These are phyloP conservation scores for Pythium phragmitis DNA, from an alignment of 352 stramenopile genomes.

Conservation along the genomic window DNA sequence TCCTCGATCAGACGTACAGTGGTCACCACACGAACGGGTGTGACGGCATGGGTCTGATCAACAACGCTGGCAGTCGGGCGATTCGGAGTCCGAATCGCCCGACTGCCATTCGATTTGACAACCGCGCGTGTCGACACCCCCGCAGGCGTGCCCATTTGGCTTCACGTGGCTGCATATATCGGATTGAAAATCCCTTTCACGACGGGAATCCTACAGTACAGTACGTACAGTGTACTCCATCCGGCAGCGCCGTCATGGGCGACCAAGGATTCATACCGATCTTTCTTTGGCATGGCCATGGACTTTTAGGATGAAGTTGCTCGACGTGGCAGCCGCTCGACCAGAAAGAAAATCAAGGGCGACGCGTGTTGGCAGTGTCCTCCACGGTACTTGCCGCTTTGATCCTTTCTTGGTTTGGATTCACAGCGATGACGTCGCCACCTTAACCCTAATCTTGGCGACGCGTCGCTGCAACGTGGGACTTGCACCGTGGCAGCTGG, in stretches of 20 bases:
- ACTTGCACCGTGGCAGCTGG: slow-evolving; percentile 11
- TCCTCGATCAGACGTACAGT: neutral
- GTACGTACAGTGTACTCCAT: neutral
- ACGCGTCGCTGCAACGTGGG: slow-evolving; percentile 24
- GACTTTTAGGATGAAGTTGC: neutral
- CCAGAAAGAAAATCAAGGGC: neutral
- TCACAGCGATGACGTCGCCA: slow-evolving; percentile 27
- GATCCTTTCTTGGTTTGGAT: slow-evolving; percentile 10
- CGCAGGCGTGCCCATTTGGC: neutral
- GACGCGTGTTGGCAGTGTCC: slow-evolving; percentile 12
- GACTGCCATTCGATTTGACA: neutral
- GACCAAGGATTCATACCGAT: no score
- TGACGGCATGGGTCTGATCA: no score
- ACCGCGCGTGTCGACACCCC: neutral
- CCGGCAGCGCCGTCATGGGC: neutral
- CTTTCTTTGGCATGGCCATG: neutral
- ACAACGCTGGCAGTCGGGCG: no score
- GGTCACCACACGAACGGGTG: neutral
- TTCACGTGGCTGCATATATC: slow-evolving; percentile 1
- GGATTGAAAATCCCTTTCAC: no score
- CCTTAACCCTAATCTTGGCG: neutral
- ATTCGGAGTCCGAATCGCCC: neutral
- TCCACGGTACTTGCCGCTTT: neutral
- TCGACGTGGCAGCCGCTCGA: neutral
- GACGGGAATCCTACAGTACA: neutral